These are phyloP conservation scores for Aspergillus sp. DNA, from an alignment of 2,329 filamentous ascomycete species.

Conservation along the genomic window DNA sequence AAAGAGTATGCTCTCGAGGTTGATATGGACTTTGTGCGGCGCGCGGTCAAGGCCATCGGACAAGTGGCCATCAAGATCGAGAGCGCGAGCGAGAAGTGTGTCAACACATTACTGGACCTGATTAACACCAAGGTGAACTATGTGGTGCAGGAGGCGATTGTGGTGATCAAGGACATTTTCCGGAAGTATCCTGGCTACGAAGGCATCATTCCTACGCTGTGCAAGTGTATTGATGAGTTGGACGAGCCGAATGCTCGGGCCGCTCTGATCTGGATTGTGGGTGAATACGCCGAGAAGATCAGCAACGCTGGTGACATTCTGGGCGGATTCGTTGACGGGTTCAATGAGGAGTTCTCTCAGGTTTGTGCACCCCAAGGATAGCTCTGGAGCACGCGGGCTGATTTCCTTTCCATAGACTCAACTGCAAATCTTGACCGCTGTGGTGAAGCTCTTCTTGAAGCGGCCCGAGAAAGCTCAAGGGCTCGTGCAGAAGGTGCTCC, in stretches of 20 bases:
- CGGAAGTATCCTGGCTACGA: conserved; percentile 97
- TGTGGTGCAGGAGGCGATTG: conserved; percentile 94
- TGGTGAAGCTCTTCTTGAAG: conserved; percentile 96
- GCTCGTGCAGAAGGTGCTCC: conserved; percentile 90
- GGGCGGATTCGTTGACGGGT: conserved; percentile 84
- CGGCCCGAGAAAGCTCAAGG: conserved; percentile 89
- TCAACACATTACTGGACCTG: conserved; percentile 87
- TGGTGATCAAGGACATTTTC: conserved; percentile 99
- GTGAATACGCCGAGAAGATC: conserved; percentile 99
- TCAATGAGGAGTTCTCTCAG: conserved; percentile 95
- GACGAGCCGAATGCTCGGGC: conserved; percentile 91
- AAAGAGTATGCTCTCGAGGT: conserved; percentile 98
- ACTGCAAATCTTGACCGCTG: conserved; percentile 92
- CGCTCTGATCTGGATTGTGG: conserved; percentile 96
- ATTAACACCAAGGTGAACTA: conserved; percentile 99
- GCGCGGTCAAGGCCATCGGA: conserved; percentile 92
- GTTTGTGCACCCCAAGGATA: conserved; percentile 48
- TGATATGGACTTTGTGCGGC: conserved; percentile 96
- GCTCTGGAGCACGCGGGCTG: background rate
- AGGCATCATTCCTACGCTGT: conserved; percentile 93
- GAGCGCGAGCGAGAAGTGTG: conserved; percentile 88
- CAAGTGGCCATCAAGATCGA: conserved; percentile 99
- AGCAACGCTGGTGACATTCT: conserved; percentile 97
- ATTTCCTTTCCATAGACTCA: conserved; percentile 66
- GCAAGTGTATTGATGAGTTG: conserved; percentile 93